Evolutionary conservation across 2,329 filamentous ascomycete genomes (phyloP).

Genomic region (Ascochyta koolunga): DNA sequence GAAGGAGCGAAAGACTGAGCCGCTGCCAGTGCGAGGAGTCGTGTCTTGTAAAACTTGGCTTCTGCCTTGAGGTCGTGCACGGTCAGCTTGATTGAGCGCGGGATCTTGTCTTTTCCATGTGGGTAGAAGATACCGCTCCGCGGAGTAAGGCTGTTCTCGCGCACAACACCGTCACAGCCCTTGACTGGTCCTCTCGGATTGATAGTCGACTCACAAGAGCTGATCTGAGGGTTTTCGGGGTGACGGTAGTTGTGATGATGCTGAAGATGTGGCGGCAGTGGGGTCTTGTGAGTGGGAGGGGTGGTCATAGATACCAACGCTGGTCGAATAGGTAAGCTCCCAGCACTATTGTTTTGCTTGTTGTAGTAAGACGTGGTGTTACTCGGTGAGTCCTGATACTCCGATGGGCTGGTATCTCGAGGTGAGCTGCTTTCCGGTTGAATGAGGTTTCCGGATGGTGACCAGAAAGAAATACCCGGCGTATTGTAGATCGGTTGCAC

Average conservation of each 20-base stretch:
- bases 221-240: slow-evolving; percentile 25
- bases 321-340: slow-evolving; percentile 13
- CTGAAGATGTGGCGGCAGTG: slow-evolving; percentile 30
- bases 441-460: slow-evolving; percentile 45
- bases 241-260: slow-evolving; percentile 29
- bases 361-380: slow-evolving; percentile 18
- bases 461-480: slow-evolving; percentile 41
- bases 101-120: neutral
- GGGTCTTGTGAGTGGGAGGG: slow-evolving; percentile 22
- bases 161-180: slow-evolving; percentile 39
- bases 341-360: neutral
- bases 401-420: slow-evolving; percentile 14
- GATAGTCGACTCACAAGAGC: slow-evolving; percentile 19
- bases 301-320: slow-evolving; percentile 31
- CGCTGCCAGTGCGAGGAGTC: slow-evolving; percentile 15
- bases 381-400: slow-evolving; percentile 14
- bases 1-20: slow-evolving; percentile 15
- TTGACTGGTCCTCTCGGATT: slow-evolving; percentile 20
- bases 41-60: slow-evolving; percentile 21
- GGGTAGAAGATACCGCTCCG: slow-evolving; percentile 18
- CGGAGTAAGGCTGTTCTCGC: slow-evolving; percentile 25
- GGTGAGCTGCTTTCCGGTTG: slow-evolving; percentile 30
- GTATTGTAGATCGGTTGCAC: slow-evolving; percentile 35
- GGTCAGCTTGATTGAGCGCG: slow-evolving; percentile 10
- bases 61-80: slow-evolving; percentile 18